Evolutionary conservation across 768 basidiomycete genomes (phyloP), one percentile per base, ranked within the genome.

Genomic region (Boletus bicolor): DNA sequence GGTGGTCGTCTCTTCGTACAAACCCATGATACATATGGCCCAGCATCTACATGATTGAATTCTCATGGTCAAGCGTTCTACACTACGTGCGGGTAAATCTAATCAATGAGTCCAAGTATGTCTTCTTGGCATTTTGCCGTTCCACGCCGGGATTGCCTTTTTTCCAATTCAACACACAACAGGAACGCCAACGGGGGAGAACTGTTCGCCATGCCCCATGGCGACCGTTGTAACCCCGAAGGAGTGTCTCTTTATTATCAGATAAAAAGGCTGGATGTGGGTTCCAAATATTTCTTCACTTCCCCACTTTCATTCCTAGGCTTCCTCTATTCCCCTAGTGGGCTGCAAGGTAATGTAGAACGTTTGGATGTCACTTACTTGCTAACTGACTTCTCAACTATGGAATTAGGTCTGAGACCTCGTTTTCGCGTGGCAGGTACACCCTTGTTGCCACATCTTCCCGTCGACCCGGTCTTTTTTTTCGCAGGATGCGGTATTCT

Each of bases 381-480:
- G 28, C 12, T n/a, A 24, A 38, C 48, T 36, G 28, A 44, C 12
- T 14, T 44, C 15, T 41, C 21, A 1, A 44, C 49, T 0, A 19
- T 42, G 37, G 37, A 24, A 8, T 10, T 9, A 64, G 66, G 66
- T 69, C 62, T 39, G 67, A 49, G 62, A 69, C 67, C 64, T 59
- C 35, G 11, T 57, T 56, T 53, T 49, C 32, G 35, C 41, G 64
- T 64, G 57, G 50, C 58, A 37, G 65, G 65, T 44, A 67, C 59
- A 66, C 64, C 54, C 44, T 60, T 34, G 28, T 55, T 54, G 37
- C 5, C 51, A 32, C 21, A 21, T 38, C 28, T 52, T 43, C 19
- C 21, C n/a, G 14, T 55, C 30, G 2, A 39, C 15, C 44, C 6
- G 0, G 32, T 51, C 24, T 36, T 51, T 54, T n/a, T 35, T 39